These are phyloP conservation scores for Chalciporus sphaerocephalus DNA, from an alignment of 768 basidiomycete species.

Conservation along the genomic window DNA sequence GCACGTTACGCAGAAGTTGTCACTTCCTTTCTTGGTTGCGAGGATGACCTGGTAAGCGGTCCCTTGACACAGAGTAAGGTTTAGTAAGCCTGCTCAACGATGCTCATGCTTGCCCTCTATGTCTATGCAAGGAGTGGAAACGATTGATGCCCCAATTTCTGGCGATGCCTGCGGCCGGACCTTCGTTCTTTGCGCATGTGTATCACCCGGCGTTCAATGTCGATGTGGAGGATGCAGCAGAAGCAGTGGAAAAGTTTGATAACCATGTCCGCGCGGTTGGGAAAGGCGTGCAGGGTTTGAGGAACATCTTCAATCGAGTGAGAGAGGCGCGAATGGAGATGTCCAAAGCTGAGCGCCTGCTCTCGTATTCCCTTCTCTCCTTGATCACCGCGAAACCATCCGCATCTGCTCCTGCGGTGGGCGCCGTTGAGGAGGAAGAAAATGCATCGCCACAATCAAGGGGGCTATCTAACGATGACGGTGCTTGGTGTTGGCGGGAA, in stretches of 20 bases:
- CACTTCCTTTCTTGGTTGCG: slow-evolving; percentile 74
- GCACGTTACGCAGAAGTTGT: slow-evolving; percentile 75
- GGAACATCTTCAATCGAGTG: slow-evolving; percentile 56
- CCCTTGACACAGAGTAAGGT: not conserved
- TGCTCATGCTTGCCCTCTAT: not conserved
- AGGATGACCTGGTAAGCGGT: slow-evolving; percentile 65
- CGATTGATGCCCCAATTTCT: slow-evolving; percentile 57
- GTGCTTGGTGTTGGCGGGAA: slow-evolving; percentile 88
- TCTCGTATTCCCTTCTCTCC: slow-evolving; percentile 71
- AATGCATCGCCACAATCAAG: slow-evolving; percentile 38
- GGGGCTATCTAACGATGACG: slow-evolving; percentile 62
- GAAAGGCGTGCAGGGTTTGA: slow-evolving; percentile 62
- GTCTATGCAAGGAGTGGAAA: slow-evolving; percentile 60
- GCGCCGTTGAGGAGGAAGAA: slow-evolving; percentile 47
- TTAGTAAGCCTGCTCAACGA: slow-evolving; percentile 1
- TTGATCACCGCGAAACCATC: slow-evolving; percentile 68
- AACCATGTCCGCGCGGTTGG: slow-evolving; percentile 62
- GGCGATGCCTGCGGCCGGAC: slow-evolving; percentile 60
- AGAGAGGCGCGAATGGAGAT: slow-evolving; percentile 72
- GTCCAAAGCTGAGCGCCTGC: slow-evolving; percentile 68
- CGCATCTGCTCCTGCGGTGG: slow-evolving; percentile 44
- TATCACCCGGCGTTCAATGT: slow-evolving; percentile 85
- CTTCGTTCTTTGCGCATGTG: slow-evolving; percentile 71
- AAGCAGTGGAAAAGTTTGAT: slow-evolving; percentile 57
- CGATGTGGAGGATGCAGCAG: slow-evolving; percentile 65